Evolutionary conservation across 2,329 filamentous ascomycete species (phyloP), one percentile per base, ranked within the genome.

Genomic region (Aspergillus amoenus): DNA sequence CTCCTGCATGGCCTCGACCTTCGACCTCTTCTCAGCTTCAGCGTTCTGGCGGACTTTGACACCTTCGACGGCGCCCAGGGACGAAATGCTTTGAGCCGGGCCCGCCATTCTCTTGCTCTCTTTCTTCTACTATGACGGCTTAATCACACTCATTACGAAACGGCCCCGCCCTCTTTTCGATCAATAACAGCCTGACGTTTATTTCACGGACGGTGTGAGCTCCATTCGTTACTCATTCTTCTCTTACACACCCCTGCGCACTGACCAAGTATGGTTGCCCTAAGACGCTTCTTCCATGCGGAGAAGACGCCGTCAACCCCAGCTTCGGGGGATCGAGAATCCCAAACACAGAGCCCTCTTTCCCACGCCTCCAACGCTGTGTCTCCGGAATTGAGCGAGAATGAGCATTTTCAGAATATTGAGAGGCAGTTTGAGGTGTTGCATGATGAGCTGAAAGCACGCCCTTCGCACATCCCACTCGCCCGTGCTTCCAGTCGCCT

Each of bases 371-470:
- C 57, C 11, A 61, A 57, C 40, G 32, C 60, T 13, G 64, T 59
- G 32, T 59, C 66, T 21, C 61, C 58, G 24, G 58, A 57, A n/a
- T 56, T 67, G 43, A 63, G 69, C 51, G 64, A 68, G 46, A 66
- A 67, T 27, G 66, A 68, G 44, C 67, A 71, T 44, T 76, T 73
- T 58, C 65, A 72, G n/a, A 69, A 68, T 15, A 72, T 77, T 41
- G 73, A 76, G 45, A 71, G 67, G 56, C 71, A 77, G 55, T 74
- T 75, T 52, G 72, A 76, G 57, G 65, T 71, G 60, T 61, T 75
- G 51, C 72, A 76, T 56, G 68, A 73, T 24, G 65, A 70, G 40
- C 65, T 76, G 42, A 66, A 66, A 50, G 56, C 67, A 27, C 65
- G 70, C 32, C 58, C 66, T 40, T 67, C 66, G 21, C 66, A 67